phyloP scores from a whole-genome alignment of 2,329 filamentous ascomycete genomes.

The Colletotrichum salicis region DNA sequence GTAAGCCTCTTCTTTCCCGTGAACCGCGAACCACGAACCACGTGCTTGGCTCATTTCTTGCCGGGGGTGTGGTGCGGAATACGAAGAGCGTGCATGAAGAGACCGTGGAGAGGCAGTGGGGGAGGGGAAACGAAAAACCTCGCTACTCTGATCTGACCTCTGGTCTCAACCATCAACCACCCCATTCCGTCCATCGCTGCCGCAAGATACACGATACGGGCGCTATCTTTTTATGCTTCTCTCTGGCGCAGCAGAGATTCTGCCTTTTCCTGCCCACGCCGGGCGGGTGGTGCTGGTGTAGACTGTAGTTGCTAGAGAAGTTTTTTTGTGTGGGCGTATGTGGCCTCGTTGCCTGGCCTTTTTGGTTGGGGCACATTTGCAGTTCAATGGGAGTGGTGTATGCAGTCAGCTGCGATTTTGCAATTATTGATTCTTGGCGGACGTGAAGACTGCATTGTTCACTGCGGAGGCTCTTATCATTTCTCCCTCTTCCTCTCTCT shows the following conservation, averaged over 20 bases:
- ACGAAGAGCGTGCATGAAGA: conserved; percentile 4
- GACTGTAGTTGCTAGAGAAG: not conserved
- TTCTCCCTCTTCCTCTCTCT: not conserved
- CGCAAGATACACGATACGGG: too few relatives aligned
- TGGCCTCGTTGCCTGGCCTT: not conserved
- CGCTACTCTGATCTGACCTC: too few relatives aligned
- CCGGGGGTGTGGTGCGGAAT: not conserved
- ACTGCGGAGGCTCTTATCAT: too few relatives aligned
- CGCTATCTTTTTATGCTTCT: not conserved
- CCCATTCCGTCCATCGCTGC: too few relatives aligned
- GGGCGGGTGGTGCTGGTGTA: not conserved
- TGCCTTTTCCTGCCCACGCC: not conserved
- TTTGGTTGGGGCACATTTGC: not conserved
- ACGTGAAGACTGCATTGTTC: not conserved
- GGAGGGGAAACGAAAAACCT: too few relatives aligned
- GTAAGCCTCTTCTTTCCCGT: not conserved
- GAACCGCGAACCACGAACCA: not conserved
- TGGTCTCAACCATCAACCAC: too few relatives aligned
- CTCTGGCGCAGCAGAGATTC: not conserved
- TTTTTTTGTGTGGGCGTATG: not conserved
- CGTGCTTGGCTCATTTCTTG: not conserved
- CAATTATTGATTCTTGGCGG: not conserved
- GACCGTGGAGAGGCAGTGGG: too few relatives aligned
- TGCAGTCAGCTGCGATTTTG: conserved; percentile 5
- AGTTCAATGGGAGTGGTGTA: not conserved